These are phyloP conservation scores for Verruconis gallopava DNA, from an alignment of 2,329 filamentous ascomycete genomes.

Conservation along the genomic window DNA sequence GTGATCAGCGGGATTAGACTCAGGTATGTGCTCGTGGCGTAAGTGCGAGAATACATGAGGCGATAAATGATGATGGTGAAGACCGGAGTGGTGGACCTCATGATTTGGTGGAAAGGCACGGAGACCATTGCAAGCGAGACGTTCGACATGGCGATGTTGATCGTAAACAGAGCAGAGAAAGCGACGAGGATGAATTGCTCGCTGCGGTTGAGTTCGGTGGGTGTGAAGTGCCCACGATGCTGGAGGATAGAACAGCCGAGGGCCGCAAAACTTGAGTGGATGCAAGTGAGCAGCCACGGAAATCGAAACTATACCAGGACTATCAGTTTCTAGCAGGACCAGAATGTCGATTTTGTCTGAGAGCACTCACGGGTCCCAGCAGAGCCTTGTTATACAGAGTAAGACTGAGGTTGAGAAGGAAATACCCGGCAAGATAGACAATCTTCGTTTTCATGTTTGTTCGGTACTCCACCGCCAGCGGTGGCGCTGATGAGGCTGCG, in stretches of 20 bases:
- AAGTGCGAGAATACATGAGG: conserved; percentile 41
- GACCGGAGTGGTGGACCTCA: conserved; percentile 48
- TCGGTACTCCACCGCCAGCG: conserved; percentile 26
- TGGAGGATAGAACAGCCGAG: conserved; percentile 43
- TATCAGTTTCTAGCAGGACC: neutral
- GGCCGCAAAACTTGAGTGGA: conserved; percentile 45
- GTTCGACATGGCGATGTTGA: conserved; percentile 53
- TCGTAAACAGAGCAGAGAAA: conserved; percentile 49
- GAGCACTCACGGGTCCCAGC: conserved; percentile 32
- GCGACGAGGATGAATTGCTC: conserved; percentile 44
- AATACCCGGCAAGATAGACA: conserved; percentile 39
- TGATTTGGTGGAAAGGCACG: conserved; percentile 53
- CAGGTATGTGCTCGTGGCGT: conserved; percentile 49
- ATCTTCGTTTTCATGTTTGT: conserved; percentile 35
- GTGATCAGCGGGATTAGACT: conserved; percentile 47
- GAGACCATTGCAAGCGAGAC: conserved; percentile 49
- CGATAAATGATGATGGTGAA: conserved; percentile 51
- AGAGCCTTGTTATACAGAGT: conserved; percentile 50
- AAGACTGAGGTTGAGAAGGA: conserved; percentile 36
- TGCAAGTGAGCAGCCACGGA: conserved; percentile 47
- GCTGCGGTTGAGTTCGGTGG: conserved; percentile 38
- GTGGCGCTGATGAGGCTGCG: neutral
- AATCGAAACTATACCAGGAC: conserved; percentile 36
- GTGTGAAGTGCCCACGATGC: conserved; percentile 38
- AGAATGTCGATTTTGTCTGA: neutral